Evolutionary conservation across 2,329 filamentous ascomycete species (phyloP).

Genomic region (Colletotrichum noveboracense): DNA sequence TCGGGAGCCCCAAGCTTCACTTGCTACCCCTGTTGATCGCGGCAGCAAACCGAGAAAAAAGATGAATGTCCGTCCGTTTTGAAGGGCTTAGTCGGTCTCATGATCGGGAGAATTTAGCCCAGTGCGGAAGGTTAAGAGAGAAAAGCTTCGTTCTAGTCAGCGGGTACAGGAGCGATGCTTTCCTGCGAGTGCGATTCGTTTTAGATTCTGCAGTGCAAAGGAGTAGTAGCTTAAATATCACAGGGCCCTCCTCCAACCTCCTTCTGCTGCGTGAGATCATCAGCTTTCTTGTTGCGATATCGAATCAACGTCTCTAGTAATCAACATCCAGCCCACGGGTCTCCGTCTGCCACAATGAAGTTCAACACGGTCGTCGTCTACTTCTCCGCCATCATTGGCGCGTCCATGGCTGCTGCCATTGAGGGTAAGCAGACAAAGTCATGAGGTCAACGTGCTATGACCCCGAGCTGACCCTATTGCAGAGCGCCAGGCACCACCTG

Average conservation of each 20-base stretch:
- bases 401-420: background rate
- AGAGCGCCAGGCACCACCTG: constrained; percentile 9
- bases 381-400: background rate
- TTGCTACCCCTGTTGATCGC: background rate
- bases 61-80: background rate
- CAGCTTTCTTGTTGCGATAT: background rate
- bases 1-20: constrained; percentile 3
- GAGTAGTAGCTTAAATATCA: constrained; percentile 4
- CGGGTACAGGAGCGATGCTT: background rate
- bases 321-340: background rate
- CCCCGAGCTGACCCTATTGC: background rate
- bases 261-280: accelerated
- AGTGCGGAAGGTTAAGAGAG: constrained; percentile 3
- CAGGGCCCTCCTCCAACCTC: background rate
- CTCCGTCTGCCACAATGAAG: background rate
- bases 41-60: background rate
- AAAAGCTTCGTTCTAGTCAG: background rate
- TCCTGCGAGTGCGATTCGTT: background rate
- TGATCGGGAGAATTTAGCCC: constrained; percentile 2
- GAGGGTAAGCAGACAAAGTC: background rate
- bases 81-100: background rate
- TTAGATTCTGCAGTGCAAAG: background rate
- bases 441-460: background rate
- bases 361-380: background rate
- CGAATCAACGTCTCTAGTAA: background rate